phyloP scores from a whole-genome alignment of 2,329 filamentous ascomycete genomes.

The Arthrocladium fulminans region DNA sequence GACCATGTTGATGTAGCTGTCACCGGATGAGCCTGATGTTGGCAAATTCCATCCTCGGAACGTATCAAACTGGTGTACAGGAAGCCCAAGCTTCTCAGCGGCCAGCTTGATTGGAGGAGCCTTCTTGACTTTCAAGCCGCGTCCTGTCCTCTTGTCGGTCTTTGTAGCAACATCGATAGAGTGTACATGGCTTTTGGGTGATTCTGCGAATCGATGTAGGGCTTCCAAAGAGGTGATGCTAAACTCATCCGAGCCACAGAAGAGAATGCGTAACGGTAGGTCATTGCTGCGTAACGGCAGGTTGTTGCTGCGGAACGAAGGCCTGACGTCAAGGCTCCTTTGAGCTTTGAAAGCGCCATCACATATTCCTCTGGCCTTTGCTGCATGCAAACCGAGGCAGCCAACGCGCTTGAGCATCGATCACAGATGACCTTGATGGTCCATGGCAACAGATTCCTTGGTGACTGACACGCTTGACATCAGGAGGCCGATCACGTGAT shows the following conservation, averaged over 20 bases:
- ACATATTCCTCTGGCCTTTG: background rate
- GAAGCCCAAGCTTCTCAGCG: constrained; percentile 55
- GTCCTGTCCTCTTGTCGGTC: constrained; percentile 67
- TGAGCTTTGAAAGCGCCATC: background rate
- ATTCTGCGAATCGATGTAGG: constrained; percentile 52
- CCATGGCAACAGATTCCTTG: no score
- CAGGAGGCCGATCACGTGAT: no score
- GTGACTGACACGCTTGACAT: no score
- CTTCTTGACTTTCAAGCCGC: constrained; percentile 60
- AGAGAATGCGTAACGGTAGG: constrained; percentile 69
- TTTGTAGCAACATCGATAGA: constrained; percentile 81
- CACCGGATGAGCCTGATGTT: constrained; percentile 28
- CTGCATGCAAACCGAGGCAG: background rate
- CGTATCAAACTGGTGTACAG: constrained; percentile 66
- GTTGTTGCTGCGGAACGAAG: background rate
- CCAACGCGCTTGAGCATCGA: background rate
- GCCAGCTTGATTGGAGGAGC: constrained; percentile 63
- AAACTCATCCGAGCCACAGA: constrained; percentile 89
- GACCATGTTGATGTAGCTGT: constrained; percentile 57
- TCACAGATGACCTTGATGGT: no score
- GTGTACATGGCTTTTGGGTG: constrained; percentile 49
- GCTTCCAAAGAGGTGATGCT: constrained; percentile 69
- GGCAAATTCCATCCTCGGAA: constrained; percentile 74
- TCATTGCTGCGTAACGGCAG: background rate
- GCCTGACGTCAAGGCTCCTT: background rate